Evolutionary conservation across 116 monocot genomes (phyloP).

Genomic region (Phalaenopsis hybrid): DNA sequence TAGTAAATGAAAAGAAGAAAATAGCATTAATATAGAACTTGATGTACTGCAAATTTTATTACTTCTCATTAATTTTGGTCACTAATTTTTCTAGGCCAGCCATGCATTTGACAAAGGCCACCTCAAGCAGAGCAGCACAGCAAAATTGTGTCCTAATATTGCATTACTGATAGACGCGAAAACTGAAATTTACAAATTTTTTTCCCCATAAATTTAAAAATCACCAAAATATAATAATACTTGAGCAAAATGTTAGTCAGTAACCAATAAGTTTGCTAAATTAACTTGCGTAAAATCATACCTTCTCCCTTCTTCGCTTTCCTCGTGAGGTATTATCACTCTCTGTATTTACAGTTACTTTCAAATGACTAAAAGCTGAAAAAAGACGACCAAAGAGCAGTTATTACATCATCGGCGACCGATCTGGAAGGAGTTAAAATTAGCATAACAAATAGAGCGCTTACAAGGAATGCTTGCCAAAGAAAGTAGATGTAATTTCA

Average conservation of each 20-base stretch:
- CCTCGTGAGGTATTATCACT: conserved; percentile 41
- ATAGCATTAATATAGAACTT: too few species aligned
- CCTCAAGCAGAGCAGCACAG: background rate
- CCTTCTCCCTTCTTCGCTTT: conserved; percentile 44
- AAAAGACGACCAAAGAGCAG: conserved; percentile 7
- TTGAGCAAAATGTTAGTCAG: background rate
- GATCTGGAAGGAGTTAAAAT: conserved; percentile 1
- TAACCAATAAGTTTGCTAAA: background rate
- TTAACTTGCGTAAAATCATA: conserved; percentile 17
- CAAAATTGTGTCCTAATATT: background rate
- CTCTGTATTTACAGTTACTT: conserved; percentile 43
- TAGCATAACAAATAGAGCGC: background rate
- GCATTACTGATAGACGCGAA: background rate
- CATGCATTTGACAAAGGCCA: background rate
- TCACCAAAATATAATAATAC: background rate
- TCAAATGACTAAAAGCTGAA: conserved; percentile 47
- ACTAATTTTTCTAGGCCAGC: background rate
- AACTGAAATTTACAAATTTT: too few species aligned
- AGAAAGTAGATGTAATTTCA: conserved; percentile 48
- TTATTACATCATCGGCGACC: background rate
- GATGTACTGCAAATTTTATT: too few species aligned
- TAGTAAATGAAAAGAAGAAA: too few species aligned
- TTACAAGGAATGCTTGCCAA: conserved; percentile 62
- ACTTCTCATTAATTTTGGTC: background rate
- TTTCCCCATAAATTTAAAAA: background rate